Percentiles rank a stretch among this genome's conserved stretches.
Evolutionary conservation across 345 rosid genomes (phyloP).

Genomic region (Eucalyptus pauciflora): DNA sequence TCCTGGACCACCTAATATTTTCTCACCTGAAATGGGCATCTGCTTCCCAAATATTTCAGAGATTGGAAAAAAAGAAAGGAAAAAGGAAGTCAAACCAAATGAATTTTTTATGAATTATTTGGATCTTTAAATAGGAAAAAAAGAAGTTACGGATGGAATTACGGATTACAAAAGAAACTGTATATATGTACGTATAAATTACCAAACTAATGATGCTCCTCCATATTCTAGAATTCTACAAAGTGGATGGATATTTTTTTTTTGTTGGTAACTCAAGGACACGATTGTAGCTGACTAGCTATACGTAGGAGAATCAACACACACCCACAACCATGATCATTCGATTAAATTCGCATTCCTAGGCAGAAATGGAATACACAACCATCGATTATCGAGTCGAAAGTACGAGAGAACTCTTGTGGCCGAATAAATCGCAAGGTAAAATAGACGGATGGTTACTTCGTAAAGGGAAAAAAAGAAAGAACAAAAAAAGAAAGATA

Average conservation of each 20-base stretch:
- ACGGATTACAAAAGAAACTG: neutral
- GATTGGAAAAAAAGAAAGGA: neutral
- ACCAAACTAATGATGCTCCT: neutral
- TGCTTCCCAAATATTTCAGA: neutral
- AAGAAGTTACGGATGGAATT: neutral
- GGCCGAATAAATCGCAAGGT: neutral
- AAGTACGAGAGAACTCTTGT: neutral
- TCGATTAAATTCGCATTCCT: neutral
- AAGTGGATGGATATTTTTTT: neutral
- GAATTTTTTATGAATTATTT: neutral
- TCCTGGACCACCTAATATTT: too few relatives aligned
- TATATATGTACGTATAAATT: fast-evolving
- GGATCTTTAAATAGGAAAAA: neutral
- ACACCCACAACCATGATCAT: neutral
- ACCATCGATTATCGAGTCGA: neutral
- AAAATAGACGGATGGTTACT: neutral
- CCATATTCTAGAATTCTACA: neutral
- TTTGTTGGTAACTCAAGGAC: neutral
- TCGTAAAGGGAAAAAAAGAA: neutral
- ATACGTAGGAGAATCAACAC: neutral
- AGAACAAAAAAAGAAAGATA: neutral
- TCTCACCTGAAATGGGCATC: neutral
- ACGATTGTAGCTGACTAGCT: neutral
- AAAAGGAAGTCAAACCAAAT: neutral
- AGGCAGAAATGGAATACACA: neutral